phyloP scores from a whole-genome alignment of 208 protist species.

The Crithidia mellificae region DNA sequence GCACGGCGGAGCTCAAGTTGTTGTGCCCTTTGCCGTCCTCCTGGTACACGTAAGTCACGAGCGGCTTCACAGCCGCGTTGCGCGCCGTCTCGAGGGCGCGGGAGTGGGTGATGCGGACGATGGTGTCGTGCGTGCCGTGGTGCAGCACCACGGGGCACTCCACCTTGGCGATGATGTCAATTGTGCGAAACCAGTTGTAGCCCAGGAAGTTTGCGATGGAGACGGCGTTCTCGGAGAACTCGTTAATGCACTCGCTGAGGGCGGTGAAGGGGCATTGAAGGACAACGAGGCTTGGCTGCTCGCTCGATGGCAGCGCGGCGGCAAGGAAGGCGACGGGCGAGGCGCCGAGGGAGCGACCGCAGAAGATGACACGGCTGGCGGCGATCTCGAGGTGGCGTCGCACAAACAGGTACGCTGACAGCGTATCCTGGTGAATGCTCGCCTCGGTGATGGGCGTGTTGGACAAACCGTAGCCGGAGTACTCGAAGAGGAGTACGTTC shows the following conservation, averaged over 20 bases:
- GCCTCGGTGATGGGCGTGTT: conserved; percentile 53
- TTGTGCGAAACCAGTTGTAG: conserved; percentile 83
- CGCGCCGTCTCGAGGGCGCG: conserved; percentile 53
- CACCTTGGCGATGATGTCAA: conserved; percentile 77
- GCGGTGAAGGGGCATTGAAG: conserved; percentile 79
- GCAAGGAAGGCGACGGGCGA: conserved; percentile 57
- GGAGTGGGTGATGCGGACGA: conserved; percentile 73
- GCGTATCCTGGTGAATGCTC: conserved; percentile 63
- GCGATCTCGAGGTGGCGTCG: conserved; percentile 55
- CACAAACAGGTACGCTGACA: conserved; percentile 71
- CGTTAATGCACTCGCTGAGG: conserved; percentile 75
- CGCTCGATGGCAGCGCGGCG: conserved; percentile 38
- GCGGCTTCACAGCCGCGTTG: conserved; percentile 45
- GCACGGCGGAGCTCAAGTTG: conserved; percentile 55
- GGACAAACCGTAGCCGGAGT: conserved; percentile 80
- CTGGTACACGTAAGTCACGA: conserved; percentile 60
- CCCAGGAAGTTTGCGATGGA: conserved; percentile 74
- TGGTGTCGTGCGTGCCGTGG: conserved; percentile 76
- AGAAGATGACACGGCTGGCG: conserved; percentile 62
- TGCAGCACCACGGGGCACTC: conserved; percentile 80
- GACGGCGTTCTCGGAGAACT: conserved; percentile 59
- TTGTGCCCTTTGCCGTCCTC: conserved; percentile 78
- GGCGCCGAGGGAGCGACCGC: conserved; percentile 80
- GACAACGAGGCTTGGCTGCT: conserved; percentile 57
- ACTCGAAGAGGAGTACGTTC: conserved; percentile 77